Evolutionary conservation across 768 basidiomycete species (phyloP).

Genomic region (Antrodiella citrinella): DNA sequence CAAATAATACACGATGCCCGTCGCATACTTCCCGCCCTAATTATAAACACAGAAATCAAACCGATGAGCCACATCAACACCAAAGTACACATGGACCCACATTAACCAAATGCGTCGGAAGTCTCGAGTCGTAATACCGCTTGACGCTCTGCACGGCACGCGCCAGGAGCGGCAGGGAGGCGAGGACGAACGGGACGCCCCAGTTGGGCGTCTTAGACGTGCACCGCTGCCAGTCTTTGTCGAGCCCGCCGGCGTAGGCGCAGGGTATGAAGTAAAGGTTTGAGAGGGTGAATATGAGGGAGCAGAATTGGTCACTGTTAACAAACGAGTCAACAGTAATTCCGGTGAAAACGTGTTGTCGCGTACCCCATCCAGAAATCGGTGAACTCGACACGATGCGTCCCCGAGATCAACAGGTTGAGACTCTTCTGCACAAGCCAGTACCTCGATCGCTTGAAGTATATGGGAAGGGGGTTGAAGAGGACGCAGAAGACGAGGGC

Average conservation of each 20-base stretch:
- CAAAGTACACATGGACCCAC: constrained; percentile 34
- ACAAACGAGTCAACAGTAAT: background rate
- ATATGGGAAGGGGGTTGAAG: constrained; percentile 69
- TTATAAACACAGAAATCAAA: background rate
- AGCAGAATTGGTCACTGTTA: constrained; percentile 73
- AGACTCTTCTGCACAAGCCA: constrained; percentile 70
- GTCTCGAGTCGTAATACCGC: constrained; percentile 74
- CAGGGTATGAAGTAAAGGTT: constrained; percentile 72
- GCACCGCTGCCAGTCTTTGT: constrained; percentile 41
- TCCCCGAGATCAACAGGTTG: constrained; percentile 62
- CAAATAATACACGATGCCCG: constrained; percentile 55
- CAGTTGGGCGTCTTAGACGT: constrained; percentile 41
- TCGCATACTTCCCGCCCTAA: constrained; percentile 80
- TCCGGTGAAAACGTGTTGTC: constrained; percentile 1
- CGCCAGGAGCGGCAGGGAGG: constrained; percentile 58
- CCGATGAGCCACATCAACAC: constrained; percentile 3
- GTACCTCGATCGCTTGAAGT: constrained; percentile 57
- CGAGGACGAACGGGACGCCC: constrained; percentile 53
- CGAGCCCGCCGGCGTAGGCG: constrained; percentile 53
- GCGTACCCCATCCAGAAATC: constrained; percentile 87
- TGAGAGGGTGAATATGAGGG: constrained; percentile 65
- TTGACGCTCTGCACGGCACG: constrained; percentile 83
- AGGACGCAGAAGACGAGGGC: constrained; percentile 48
- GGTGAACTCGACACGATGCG: constrained; percentile 71
- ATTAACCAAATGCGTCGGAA: constrained; percentile 80